These are phyloP conservation scores for Panellus pusillus DNA, from an alignment of 768 basidiomycete species.

Conservation along the genomic window DNA sequence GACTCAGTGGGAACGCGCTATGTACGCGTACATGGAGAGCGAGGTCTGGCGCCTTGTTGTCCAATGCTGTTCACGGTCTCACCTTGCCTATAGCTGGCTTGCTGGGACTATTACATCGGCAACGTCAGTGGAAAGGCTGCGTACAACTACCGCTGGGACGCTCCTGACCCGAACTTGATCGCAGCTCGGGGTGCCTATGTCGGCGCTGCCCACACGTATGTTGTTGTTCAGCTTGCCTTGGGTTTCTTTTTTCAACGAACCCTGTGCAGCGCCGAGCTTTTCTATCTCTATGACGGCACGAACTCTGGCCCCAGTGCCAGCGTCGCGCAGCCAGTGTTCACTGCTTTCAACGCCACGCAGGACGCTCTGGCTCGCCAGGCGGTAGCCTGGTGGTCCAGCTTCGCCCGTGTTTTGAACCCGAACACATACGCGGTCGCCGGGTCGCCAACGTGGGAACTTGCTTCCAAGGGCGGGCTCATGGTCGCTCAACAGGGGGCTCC, in stretches of 20 bases:
- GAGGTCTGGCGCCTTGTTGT: constrained; percentile 2
- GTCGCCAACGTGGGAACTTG: constrained; percentile 17
- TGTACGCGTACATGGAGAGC: constrained; percentile 25
- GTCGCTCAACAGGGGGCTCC: neutral
- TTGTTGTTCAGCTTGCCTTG: neutral
- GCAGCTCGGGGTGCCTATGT: constrained; percentile 17
- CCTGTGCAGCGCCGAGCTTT: constrained; percentile 17
- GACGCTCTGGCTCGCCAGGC: constrained; percentile 17
- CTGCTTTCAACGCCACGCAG: constrained; percentile 11
- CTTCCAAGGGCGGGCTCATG: constrained; percentile 19
- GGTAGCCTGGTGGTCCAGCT: constrained; percentile 23
- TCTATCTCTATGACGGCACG: constrained; percentile 25
- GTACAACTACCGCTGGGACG: constrained; percentile 25
- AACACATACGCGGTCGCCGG: constrained; percentile 19
- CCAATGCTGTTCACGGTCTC: no score
- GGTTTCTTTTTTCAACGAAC: neutral
- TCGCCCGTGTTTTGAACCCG: constrained; percentile 19
- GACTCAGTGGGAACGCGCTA: constrained; percentile 24
- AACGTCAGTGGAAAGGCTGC: constrained; percentile 22
- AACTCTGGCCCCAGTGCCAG: constrained; percentile 23
- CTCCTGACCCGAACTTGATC: constrained; percentile 21
- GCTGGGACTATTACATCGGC: constrained; percentile 24
- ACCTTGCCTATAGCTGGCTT: constrained; percentile 3
- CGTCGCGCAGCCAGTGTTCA: constrained; percentile 23
- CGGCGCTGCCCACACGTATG: constrained; percentile 23